Percentiles rank a stretch among this genome's conserved stretches.
Conservation (phyloP, 1,284 basidiomycete species). For the Phlebopus sp. region DNA sequence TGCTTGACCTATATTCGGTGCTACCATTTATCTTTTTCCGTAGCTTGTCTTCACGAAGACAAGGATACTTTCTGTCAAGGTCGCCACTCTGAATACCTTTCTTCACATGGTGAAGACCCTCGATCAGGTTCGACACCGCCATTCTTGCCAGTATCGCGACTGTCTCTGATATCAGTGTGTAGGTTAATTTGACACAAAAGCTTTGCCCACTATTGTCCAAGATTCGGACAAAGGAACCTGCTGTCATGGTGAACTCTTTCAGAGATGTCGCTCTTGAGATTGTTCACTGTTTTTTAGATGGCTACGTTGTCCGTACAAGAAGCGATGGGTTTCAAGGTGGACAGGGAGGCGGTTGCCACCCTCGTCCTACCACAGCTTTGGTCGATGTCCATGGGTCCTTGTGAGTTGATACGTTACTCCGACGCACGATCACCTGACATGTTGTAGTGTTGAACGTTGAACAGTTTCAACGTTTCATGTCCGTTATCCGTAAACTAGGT, state of each 20-base stretch:
- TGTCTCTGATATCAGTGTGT: constrained; percentile 13
- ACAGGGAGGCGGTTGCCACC: constrained; percentile 92
- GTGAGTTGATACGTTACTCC: constrained; percentile 44
- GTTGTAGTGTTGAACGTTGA: constrained; percentile 76
- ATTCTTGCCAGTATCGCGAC: neutral
- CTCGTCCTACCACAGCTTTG: constrained; percentile 92
- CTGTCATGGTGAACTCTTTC: constrained; percentile 69
- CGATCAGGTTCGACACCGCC: constrained; percentile 65
- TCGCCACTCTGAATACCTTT: constrained; percentile 87
- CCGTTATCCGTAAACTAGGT: constrained; percentile 68
- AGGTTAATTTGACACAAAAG: constrained; percentile 88
- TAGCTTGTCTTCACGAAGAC: constrained; percentile 91
- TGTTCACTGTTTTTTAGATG: constrained; percentile 50
- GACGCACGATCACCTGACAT: constrained; percentile 3
- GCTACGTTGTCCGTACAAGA: constrained; percentile 94
- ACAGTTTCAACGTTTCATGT: constrained; percentile 92
- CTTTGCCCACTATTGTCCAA: constrained; percentile 91
- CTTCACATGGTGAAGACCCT: constrained; percentile 90
- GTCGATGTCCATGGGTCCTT: constrained; percentile 95
- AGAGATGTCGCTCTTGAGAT: neutral
- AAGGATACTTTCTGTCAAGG: constrained; percentile 82
- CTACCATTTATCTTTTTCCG: constrained; percentile 12
- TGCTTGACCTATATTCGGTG: neutral
- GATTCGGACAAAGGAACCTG: constrained; percentile 93
- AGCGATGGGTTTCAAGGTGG: constrained; percentile 94